These are phyloP conservation scores for Schizosaccharomyces cryophilus DNA, from an alignment of 805 yeast species.

Conservation along the genomic window DNA sequence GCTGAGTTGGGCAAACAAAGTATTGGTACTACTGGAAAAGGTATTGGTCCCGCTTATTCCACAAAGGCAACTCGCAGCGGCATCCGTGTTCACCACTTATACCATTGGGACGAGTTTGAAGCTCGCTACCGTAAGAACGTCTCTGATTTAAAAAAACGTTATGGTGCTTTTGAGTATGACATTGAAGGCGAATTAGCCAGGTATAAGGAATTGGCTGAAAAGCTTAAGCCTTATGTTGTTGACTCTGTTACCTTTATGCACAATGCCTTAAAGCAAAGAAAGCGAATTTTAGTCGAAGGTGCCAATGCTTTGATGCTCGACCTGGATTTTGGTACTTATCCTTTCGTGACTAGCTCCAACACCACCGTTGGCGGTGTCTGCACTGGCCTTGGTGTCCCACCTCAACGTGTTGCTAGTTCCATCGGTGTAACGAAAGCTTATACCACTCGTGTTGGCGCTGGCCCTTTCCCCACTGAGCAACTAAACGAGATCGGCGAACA, in stretches of 20 bases:
- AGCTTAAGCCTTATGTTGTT: constrained; percentile 70
- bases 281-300: constrained; percentile 85
- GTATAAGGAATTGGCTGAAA: constrained; percentile 50
- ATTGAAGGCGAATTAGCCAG: constrained; percentile 52
- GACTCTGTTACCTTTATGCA: constrained; percentile 64
- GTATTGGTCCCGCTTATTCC: constrained; percentile 95
- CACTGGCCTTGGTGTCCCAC: constrained; percentile 94
- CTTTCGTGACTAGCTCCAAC: constrained; percentile 83
- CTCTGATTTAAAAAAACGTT: constrained; percentile 63
- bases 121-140: constrained; percentile 50
- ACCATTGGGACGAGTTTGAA: constrained; percentile 83
- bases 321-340: constrained; percentile 93
- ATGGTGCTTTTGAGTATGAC: constrained; percentile 81
- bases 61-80: constrained; percentile 95
- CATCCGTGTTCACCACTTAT: constrained; percentile 85
- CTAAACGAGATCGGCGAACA: constrained; percentile 66
- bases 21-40: constrained; percentile 96
- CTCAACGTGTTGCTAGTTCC: constrained; percentile 49
- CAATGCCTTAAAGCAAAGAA: constrained; percentile 48
- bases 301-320: constrained; percentile 97
- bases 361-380: constrained; percentile 96
- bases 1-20: constrained; percentile 61
- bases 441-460: constrained; percentile 97
- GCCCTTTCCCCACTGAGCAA: constrained; percentile 97
- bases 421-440: constrained; percentile 96